These are phyloP conservation scores for Neospermospora avenae DNA, from an alignment of 2,329 filamentous ascomycete genomes.

Conservation along the genomic window DNA sequence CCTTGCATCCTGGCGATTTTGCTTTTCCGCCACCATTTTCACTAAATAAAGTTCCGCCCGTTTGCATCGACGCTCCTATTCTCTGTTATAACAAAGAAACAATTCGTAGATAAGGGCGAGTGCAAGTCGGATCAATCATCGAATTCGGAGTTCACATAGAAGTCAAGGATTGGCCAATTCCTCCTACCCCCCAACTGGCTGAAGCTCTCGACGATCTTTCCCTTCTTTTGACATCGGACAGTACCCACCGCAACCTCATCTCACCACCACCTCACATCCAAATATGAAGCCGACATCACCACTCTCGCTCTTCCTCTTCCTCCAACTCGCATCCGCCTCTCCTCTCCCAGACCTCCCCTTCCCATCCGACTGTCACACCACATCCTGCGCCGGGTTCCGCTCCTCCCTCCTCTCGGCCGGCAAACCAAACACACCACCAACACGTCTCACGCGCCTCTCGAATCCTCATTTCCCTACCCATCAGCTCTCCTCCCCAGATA, in stretches of 20 bases:
- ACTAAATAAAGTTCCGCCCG: conserved; percentile 2
- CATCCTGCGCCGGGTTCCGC: conserved; percentile 11
- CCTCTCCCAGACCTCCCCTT: conserved; percentile 16
- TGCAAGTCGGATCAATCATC: no score
- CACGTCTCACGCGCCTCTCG: conserved; percentile 16
- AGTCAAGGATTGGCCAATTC: not conserved
- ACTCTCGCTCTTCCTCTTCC: conserved; percentile 28
- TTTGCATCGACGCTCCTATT: not conserved
- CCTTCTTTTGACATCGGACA: not conserved
- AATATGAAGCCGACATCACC: conserved; percentile 30
- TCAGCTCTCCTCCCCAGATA: conserved; percentile 17
- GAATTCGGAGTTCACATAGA: no score
- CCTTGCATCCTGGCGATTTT: no score
- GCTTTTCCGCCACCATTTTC: not conserved
- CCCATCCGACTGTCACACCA: conserved; percentile 8
- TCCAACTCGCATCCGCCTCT: conserved; percentile 21
- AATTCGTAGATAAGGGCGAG: not conserved
- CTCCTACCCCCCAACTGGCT: not conserved
- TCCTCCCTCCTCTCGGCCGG: conserved; percentile 11
- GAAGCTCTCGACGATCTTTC: not conserved
- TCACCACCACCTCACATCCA: not conserved
- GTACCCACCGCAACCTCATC: not conserved
- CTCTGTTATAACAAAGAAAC: not conserved
- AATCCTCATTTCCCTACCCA: conserved; percentile 30
- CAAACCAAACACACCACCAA: conserved; percentile 18